phyloP scores from a whole-genome alignment of 306 rosid genomes.

The Corylus heterophylla region DNA sequence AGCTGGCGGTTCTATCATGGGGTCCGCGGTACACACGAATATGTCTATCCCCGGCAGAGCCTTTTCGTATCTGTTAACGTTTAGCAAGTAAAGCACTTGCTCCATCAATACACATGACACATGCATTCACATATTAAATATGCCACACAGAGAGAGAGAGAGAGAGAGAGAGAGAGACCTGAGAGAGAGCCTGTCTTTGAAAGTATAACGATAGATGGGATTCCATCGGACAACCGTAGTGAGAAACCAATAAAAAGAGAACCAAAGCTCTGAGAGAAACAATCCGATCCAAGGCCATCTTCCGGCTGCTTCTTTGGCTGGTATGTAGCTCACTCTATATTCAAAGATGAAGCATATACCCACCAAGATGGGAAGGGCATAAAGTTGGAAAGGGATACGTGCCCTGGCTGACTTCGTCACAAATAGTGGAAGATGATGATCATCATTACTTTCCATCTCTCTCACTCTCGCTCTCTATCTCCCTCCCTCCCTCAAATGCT shows the following conservation, averaged over 20 bases:
- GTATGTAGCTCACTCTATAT: constrained; percentile 9
- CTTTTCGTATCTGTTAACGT: not conserved
- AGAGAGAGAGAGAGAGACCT: not conserved
- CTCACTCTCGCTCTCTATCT: not conserved
- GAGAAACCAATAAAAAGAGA: constrained; percentile 6
- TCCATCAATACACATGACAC: no score
- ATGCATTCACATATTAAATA: not conserved
- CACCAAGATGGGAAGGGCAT: constrained; percentile 45
- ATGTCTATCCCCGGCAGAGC: not conserved
- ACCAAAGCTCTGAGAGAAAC: constrained; percentile 18
- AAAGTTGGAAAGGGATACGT: constrained; percentile 40
- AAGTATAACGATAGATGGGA: constrained; percentile 6
- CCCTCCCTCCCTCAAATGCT: not conserved
- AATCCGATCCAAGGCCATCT: constrained; percentile 15
- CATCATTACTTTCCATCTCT: not conserved
- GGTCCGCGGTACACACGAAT: not conserved
- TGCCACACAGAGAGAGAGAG: not conserved
- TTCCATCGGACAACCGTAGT: constrained; percentile 1
- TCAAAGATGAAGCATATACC: constrained; percentile 62
- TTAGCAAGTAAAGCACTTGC: not conserved
- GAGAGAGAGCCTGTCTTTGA: constrained; percentile 15
- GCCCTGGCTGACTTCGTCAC: constrained; percentile 23
- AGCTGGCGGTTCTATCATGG: not conserved
- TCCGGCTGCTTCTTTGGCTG: not conserved
- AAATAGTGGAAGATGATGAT: constrained; percentile 15